Evolutionary conservation across 2,329 filamentous ascomycete genomes (phyloP).

Genomic region (Anthostomella pinea): DNA sequence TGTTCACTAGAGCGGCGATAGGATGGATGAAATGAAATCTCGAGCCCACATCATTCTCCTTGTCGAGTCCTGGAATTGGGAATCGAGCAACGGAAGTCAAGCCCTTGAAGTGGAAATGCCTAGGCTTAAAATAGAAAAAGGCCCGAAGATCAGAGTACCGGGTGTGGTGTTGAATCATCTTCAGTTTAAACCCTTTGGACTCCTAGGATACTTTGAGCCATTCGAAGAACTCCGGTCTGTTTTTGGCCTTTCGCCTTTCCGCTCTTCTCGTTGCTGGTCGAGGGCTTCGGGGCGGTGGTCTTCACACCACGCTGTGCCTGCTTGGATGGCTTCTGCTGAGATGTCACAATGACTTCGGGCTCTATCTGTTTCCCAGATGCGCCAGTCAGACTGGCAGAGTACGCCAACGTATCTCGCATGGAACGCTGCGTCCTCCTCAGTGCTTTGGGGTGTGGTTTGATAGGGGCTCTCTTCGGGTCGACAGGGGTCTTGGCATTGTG

Average conservation of each 20-base stretch:
- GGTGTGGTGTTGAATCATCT: constrained; percentile 65
- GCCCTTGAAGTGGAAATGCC: constrained; percentile 48
- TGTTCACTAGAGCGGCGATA: constrained; percentile 59
- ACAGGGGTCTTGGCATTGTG: constrained; percentile 56
- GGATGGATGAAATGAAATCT: constrained; percentile 65
- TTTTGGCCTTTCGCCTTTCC: too few relatives aligned
- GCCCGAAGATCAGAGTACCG: constrained; percentile 79
- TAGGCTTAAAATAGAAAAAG: constrained; percentile 60
- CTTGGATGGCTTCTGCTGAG: not conserved
- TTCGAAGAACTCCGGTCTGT: constrained; percentile 63
- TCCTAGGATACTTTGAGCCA: constrained; percentile 67
- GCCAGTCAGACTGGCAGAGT: constrained; percentile 68
- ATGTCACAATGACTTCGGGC: constrained; percentile 60
- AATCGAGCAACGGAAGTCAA: constrained; percentile 42
- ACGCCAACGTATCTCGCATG: constrained; percentile 65
- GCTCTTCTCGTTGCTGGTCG: too few relatives aligned
- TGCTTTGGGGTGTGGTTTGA: constrained; percentile 30
- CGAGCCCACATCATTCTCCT: constrained; percentile 36
- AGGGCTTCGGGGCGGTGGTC: too few relatives aligned
- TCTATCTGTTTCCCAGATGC: constrained; percentile 60
- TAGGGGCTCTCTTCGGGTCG: constrained; percentile 35
- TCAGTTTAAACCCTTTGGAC: constrained; percentile 59
- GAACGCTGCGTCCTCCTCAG: constrained; percentile 57
- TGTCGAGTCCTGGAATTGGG: constrained; percentile 45
- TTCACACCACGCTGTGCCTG: too few relatives aligned